Base-by-base conservation (phyloP, 352 stramenopile species). In the Globisporangium uncinulatum region DNA sequence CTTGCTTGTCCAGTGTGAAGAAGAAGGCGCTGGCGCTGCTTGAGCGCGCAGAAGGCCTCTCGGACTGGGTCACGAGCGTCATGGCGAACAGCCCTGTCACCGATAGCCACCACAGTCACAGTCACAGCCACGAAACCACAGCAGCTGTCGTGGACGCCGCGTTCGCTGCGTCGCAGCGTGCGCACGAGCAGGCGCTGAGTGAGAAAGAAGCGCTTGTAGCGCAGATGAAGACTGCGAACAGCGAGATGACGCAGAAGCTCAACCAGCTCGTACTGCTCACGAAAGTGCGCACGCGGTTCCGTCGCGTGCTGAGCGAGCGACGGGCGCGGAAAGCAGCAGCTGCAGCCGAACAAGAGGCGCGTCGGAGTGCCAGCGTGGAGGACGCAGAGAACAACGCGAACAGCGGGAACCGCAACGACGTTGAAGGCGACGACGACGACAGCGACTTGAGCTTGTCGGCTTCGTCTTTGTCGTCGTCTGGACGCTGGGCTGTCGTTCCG, bases 1-100 rank as follows among this genome's bases (percentile, higher is more conserved):
- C 36, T 44, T 17, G 44, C 21, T 51, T 51, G 11, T 54, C 15
- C 34, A 83, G 73, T 56, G 67, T 93, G 1, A 86, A 87, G 52
- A 74, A 83, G 21, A 93, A 91, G 67, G 83, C 83, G n/a, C 67
- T 90, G 6, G 69, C 79, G 29, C 53, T 92, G 39, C 61, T 93
- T n/a, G 71, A 89, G 59, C 81, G 83, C 6, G 83, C 83, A 17
- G 83, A 93, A 48, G 76, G 71, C 0, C 57, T 93, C 11, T 76
- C 83, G 9, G 79, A 82, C 17, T 93, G 83, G 83, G 73, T 70
- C 1, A 70, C 54, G 7, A 62, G 76, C 6, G 66, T 89, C 9
- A 61, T 79, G 48, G 64, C 69, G 14, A 32, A 55, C 50, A 63
- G 65, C 37, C n/a, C n/a, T n/a, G n/a, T n/a, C n/a, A n/a, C n/a